These are phyloP conservation scores for Kodamaea sp. DNA, from an alignment of 1,139 yeast genomes.

Conservation along the genomic window DNA sequence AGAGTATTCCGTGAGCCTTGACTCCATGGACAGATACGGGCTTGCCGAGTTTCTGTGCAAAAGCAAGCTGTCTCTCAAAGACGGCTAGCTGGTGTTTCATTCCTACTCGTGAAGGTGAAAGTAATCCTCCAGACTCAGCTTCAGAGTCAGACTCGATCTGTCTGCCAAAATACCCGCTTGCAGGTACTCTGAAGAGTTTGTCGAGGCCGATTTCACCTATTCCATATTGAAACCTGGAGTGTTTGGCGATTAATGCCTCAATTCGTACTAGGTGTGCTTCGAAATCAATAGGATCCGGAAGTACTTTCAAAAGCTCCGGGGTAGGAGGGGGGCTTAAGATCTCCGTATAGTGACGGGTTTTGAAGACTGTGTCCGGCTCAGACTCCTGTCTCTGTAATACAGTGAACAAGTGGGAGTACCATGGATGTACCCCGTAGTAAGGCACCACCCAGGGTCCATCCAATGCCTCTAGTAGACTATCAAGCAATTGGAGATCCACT, in stretches of 20 bases:
- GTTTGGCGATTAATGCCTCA: slow-evolving; percentile 19
- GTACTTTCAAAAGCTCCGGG: slow-evolving; percentile 40
- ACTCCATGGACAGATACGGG: slow-evolving; percentile 86
- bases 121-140: slow-evolving; percentile 6
- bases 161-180: slow-evolving; percentile 54
- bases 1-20: slow-evolving; percentile 65
- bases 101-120: slow-evolving; percentile 52
- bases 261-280: slow-evolving; percentile 36
- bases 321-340: slow-evolving; percentile 50
- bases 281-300: slow-evolving; percentile 66
- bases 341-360: slow-evolving; percentile 53
- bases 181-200: slow-evolving; percentile 69
- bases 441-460: slow-evolving; percentile 44
- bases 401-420: slow-evolving; percentile 10
- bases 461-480: slow-evolving; percentile 27
- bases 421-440: slow-evolving; percentile 83
- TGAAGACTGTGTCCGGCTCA: slow-evolving; percentile 23
- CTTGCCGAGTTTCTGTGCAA: slow-evolving; percentile 50
- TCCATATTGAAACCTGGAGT: slow-evolving; percentile 25
- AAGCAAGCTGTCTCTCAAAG: slow-evolving; percentile 48
- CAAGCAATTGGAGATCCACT: slow-evolving; percentile 44
- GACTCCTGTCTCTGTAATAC: not conserved
- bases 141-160: slow-evolving; percentile 4
- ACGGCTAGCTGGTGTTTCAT: slow-evolving; percentile 66
- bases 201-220: slow-evolving; percentile 95